Evolutionary conservation across 768 basidiomycete genomes (phyloP), one percentile per base, ranked within the genome.

Genomic region (Kwoniella pini): DNA sequence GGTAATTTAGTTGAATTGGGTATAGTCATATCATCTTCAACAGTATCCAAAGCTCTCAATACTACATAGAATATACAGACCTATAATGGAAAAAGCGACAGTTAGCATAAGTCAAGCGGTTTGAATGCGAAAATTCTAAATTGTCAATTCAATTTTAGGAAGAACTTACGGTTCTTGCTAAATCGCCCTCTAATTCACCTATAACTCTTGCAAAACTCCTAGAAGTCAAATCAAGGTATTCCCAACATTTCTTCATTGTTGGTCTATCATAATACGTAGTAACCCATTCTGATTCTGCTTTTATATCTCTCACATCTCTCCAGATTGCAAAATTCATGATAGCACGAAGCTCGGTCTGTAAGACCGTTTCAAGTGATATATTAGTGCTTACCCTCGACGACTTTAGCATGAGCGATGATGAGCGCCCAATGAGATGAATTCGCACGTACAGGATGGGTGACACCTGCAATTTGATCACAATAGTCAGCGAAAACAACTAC

Each of bases 21-120:
- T 57, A 99, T 85, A 0, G 92, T 90, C 93, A 97, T 97, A 81
- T 99, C 95, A 78, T 99, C 95, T 78, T 98, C 95, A 64, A 99
- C 85, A 3, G 95, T 99, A 78, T 99, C 95, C n/a, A 97, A 82
- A 4, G 86, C 96, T 21, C 95, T 86, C 5, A 99, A 83, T 4
- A 94, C 89, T 42, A 99, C 85, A 79, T 98, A 99, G 79, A 96
- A 98, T 61, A 98, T 79, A 77, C 90, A 92, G 65, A 97, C 87
- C 95, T 96, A 51, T 7, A 44, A 26, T 15, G n/a, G 40, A 17
- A 22, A 26, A 39, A 31, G 21, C 30, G 44, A 46, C 30, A 48
- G 28, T 44, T 33, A 30, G 30, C 5, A 31, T 24, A 6, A 12
- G 50, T n/a, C n/a, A n/a, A n/a, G n/a, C n/a, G n/a, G n/a, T n/a